Conservation (phyloP, 148 eudicot species). For the Rhododendron molle region DNA sequence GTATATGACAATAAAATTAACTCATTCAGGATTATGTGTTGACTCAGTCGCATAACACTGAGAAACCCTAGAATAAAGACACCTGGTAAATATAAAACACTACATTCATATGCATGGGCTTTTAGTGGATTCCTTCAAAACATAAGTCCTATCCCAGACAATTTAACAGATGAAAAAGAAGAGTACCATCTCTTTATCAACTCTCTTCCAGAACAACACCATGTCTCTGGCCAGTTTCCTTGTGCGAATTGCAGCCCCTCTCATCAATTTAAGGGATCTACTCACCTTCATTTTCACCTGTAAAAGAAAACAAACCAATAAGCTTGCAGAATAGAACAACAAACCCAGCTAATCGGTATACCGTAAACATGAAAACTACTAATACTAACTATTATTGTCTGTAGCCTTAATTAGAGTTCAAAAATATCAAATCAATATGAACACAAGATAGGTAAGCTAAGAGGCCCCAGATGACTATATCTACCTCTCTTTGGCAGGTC, state of each 20-base stretch:
- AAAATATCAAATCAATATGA: background rate
- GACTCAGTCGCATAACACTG: background rate
- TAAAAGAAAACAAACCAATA: slow-evolving; percentile 12
- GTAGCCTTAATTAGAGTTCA: too few relatives aligned
- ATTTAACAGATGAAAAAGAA: slow-evolving; percentile 4
- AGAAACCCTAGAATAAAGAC: background rate
- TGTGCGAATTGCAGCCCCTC: slow-evolving; percentile 73
- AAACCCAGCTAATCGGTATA: background rate
- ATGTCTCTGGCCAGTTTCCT: slow-evolving; percentile 94
- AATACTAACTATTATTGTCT: background rate
- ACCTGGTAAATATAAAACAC: background rate
- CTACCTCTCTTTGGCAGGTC: slow-evolving; percentile 93
- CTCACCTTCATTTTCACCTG: slow-evolving; percentile 93
- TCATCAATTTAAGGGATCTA: slow-evolving; percentile 81
- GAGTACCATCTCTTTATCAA: slow-evolving; percentile 94
- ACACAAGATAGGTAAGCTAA: background rate
- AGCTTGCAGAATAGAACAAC: slow-evolving; percentile 1
- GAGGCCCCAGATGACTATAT: background rate
- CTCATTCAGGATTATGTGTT: too few relatives aligned
- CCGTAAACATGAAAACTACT: background rate
- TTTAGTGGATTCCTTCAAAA: background rate
- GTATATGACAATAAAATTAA: background rate
- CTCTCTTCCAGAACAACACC: slow-evolving; percentile 92
- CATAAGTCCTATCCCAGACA: background rate
- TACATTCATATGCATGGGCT: background rate